Conservation (phyloP, 257 asterid genomes). For the Avicennia marina region DNA sequence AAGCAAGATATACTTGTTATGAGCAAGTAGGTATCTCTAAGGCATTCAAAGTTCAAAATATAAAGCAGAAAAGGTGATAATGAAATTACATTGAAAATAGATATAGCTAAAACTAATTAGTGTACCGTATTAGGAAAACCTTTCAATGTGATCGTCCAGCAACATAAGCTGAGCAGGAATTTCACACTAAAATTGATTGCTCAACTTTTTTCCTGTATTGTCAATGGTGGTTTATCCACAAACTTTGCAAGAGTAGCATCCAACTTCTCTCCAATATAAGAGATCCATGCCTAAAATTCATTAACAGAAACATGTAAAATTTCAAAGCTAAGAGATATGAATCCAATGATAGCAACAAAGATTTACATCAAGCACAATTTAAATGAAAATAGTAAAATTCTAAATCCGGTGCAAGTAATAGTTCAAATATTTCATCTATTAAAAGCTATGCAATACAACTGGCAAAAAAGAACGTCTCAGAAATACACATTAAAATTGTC, state of each 20-base stretch:
- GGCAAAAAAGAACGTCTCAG: not conserved
- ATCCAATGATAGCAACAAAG: slow-evolving; percentile 7
- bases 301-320: slow-evolving; percentile 1
- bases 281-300: slow-evolving; percentile 78
- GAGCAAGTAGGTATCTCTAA: no score
- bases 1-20: no score
- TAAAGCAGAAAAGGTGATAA: no score
- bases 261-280: slow-evolving; percentile 76
- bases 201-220: slow-evolving; percentile 26
- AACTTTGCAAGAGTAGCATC: slow-evolving; percentile 68
- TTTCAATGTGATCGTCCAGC: slow-evolving; percentile 13
- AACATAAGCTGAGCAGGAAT: slow-evolving; percentile 9
- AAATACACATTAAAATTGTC: no score
- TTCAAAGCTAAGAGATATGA: not conserved
- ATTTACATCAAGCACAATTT: not conserved
- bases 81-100: no score
- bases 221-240: slow-evolving; percentile 18
- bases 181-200: not conserved
- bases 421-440: not conserved
- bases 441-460: not conserved
- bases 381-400: not conserved
- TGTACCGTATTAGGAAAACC: slow-evolving; percentile 13
- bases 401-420: not conserved
- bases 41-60: no score
- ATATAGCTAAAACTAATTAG: not conserved